Evolutionary conservation across 495 filamentous ascomycete genomes (phyloP).

Genomic region (Bacidia rubella): DNA sequence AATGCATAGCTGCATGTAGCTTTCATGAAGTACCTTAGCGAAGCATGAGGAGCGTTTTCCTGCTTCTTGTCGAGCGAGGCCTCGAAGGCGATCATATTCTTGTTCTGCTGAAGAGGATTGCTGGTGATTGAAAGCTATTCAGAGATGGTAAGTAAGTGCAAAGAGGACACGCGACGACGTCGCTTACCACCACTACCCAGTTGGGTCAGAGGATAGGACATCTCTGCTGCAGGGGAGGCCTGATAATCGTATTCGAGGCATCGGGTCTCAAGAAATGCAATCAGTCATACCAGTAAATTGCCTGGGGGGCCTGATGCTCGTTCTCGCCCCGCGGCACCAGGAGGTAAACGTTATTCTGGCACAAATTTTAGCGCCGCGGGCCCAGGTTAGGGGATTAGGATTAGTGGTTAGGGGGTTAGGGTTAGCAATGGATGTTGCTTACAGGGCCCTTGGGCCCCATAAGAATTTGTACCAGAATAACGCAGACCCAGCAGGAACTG

Average conservation of each 20-base stretch:
- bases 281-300: too few species aligned
- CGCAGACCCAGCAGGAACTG: neutral
- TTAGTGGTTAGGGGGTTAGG: too few species aligned
- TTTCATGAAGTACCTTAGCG: constrained; percentile 37
- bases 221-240: constrained; percentile 10
- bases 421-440: too few species aligned
- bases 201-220: constrained; percentile 51
- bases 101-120: constrained; percentile 52
- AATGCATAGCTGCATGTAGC: neutral
- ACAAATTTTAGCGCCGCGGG: too few species aligned
- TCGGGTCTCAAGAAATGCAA: too few species aligned
- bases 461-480: too few species aligned
- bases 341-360: too few species aligned
- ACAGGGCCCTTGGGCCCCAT: too few species aligned
- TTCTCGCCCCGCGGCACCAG: too few species aligned
- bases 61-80: constrained; percentile 66
- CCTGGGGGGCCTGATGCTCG: too few species aligned
- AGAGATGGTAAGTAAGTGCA: constrained; percentile 3
- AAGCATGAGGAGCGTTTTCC: constrained; percentile 63
- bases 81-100: constrained; percentile 86
- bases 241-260: too few species aligned
- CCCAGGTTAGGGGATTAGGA: too few species aligned
- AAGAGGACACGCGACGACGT: neutral
- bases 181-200: constrained; percentile 45
- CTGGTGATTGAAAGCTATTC: constrained; percentile 68